Evolutionary conservation across 1,139 yeast species (phyloP).

Genomic region (Pichia sp.): DNA sequence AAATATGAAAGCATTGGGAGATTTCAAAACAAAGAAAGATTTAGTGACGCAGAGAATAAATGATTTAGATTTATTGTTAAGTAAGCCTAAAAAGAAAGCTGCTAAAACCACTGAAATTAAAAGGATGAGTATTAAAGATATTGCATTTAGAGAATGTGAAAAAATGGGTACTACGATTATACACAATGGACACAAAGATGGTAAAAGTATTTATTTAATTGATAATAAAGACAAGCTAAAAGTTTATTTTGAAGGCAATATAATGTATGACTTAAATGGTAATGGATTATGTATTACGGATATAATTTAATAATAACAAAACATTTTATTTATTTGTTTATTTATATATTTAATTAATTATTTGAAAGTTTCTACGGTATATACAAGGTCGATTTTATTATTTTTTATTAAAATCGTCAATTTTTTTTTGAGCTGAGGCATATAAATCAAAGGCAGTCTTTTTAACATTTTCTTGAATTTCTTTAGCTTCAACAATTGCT

Average conservation of each 20-base stretch:
- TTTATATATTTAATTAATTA: neutral
- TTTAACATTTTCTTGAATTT: constrained; percentile 13
- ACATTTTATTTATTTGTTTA: neutral
- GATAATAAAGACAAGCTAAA: neutral
- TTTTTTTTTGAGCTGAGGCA: constrained; percentile 17
- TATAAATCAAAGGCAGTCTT: constrained; percentile 14
- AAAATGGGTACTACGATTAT: constrained; percentile 2
- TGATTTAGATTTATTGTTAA: neutral
- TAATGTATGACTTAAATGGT: constrained; percentile 19
- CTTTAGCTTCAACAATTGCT: constrained; percentile 25
- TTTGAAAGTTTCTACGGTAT: neutral
- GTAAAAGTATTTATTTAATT: constrained; percentile 1
- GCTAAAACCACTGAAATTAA: neutral
- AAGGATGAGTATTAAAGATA: constrained; percentile 7
- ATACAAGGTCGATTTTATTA: constrained; percentile 8
- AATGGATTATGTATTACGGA: neutral
- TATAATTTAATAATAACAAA: neutral
- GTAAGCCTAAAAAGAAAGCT: neutral
- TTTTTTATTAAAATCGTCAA: constrained; percentile 17
- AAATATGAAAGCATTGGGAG: neutral
- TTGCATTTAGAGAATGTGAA: constrained; percentile 6
- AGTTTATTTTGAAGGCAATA: constrained; percentile 24
- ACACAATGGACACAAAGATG: constrained; percentile 2
- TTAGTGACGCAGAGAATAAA: neutral
- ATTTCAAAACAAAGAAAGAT: neutral